Evolutionary conservation across 106 monocot species (phyloP).

Genomic region (Apostasia shenzhenica): DNA sequence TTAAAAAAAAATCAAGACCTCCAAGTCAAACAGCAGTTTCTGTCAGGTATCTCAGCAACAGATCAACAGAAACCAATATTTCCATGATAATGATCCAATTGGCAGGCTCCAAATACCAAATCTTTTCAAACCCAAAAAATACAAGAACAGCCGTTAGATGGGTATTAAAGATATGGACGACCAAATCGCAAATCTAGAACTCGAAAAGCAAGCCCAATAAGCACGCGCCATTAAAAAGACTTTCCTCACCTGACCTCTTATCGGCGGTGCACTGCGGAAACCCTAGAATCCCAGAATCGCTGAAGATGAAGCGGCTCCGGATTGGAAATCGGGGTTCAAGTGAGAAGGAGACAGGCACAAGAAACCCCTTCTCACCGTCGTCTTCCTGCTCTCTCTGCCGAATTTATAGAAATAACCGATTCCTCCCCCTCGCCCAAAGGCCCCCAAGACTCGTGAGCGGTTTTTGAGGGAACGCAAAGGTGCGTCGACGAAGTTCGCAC

Average conservation of each 20-base stretch:
- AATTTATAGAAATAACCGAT: background rate
- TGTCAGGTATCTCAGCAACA: too few species aligned
- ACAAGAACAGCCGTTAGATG: too few species aligned
- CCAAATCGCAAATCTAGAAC: background rate
- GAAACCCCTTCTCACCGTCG: background rate
- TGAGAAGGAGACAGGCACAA: background rate
- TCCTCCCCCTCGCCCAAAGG: background rate
- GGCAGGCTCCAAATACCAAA: too few species aligned
- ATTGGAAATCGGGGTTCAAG: background rate
- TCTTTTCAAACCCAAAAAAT: too few species aligned
- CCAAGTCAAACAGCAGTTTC: too few species aligned
- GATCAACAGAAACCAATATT: too few species aligned
- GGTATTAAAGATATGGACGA: too few species aligned
- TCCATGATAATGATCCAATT: too few species aligned
- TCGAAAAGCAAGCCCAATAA: background rate
- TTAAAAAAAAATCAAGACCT: too few species aligned
- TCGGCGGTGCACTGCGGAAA: background rate
- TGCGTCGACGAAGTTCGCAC: too few species aligned
- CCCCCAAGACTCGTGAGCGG: too few species aligned
- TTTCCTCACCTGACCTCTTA: background rate
- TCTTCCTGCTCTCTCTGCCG: background rate
- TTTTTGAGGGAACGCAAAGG: too few species aligned
- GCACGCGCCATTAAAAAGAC: background rate
- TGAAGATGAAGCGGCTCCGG: background rate
- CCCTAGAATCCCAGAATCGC: background rate